Evolutionary conservation across 768 basidiomycete species (phyloP).

Genomic region (Kwoniella sp.): DNA sequence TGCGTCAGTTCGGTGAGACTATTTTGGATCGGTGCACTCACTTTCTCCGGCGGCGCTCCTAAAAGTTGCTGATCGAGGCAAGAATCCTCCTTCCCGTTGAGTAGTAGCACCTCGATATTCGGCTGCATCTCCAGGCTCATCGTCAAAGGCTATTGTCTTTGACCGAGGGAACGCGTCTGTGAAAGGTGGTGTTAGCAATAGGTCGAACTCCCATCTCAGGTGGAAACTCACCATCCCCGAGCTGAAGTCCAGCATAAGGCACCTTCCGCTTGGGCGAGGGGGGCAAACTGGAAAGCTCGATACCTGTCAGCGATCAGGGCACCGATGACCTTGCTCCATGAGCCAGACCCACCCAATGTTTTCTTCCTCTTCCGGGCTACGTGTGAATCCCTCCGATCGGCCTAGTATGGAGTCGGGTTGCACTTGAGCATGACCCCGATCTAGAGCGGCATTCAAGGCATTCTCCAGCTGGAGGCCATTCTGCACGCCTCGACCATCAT

Average conservation of each 20-base stretch:
- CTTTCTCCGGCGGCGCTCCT: slow-evolving; percentile 31
- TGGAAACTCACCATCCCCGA: slow-evolving; percentile 26
- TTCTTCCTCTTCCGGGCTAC: slow-evolving; percentile 18
- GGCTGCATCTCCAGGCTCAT: slow-evolving; percentile 42
- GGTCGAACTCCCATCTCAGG: not conserved
- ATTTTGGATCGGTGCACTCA: slow-evolving; percentile 6
- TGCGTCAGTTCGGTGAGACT: not conserved
- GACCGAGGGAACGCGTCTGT: slow-evolving; percentile 54
- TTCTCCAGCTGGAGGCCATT: slow-evolving; percentile 9
- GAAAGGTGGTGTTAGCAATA: slow-evolving; percentile 1
- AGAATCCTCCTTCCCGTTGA: slow-evolving; percentile 41
- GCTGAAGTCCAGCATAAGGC: slow-evolving; percentile 27
- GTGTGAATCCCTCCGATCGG: not conserved
- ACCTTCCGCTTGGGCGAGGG: slow-evolving; percentile 11
- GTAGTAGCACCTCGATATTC: slow-evolving; percentile 39
- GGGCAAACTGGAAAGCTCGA: not conserved
- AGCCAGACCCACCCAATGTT: not conserved
- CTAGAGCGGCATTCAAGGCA: slow-evolving; percentile 16
- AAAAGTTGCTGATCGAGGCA: slow-evolving; percentile 52
- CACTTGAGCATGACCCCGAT: slow-evolving; percentile 9
- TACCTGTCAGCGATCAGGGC: not conserved
- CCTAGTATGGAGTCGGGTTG: not conserved
- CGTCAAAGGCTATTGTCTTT: slow-evolving; percentile 57
- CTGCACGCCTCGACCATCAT: not conserved
- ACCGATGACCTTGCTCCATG: not conserved